Evolutionary conservation across 176 grass and related monocot genomes (phyloP).

Genomic region (Saccharum officinarum): DNA sequence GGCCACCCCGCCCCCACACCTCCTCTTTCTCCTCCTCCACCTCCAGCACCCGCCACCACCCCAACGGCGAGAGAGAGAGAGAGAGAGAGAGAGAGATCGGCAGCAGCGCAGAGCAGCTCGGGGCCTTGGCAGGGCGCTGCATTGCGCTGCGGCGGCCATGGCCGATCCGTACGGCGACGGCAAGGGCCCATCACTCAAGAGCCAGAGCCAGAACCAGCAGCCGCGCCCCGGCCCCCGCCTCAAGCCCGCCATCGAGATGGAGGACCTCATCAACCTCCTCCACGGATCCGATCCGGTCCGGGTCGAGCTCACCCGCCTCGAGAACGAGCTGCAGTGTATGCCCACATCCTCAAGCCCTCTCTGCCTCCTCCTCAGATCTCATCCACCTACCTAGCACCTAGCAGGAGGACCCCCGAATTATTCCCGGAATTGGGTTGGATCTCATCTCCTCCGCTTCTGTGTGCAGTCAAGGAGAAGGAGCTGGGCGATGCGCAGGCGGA

Average conservation of each 20-base stretch:
- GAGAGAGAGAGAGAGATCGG: not conserved
- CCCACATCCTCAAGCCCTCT: not conserved
- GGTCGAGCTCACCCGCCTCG: slow-evolving; percentile 91
- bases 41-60: not conserved
- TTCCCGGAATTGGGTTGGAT: slow-evolving; percentile 5
- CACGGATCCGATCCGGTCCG: slow-evolving; percentile 95
- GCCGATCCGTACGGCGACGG: slow-evolving; percentile 49
- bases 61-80: not conserved
- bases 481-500: slow-evolving; percentile 82
- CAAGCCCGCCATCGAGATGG: slow-evolving; percentile 80
- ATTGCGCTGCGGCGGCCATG: slow-evolving; percentile 37
- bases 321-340: slow-evolving; percentile 79
- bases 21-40: not conserved
- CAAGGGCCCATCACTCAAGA: slow-evolving; percentile 27
- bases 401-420: not conserved
- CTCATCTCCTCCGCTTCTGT: not conserved
- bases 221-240: slow-evolving; percentile 40
- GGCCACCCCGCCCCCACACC: not conserved
- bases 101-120: not conserved
- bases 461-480: slow-evolving; percentile 91
- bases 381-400: not conserved
- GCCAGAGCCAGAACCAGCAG: slow-evolving; percentile 5
- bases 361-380: slow-evolving; percentile 10
- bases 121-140: not conserved
- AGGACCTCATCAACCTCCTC: slow-evolving; percentile 99